Percentiles rank a stretch among this genome's conserved stretches.
Conservation (phyloP, 768 basidiomycete species). For the Podaxis sp. region DNA sequence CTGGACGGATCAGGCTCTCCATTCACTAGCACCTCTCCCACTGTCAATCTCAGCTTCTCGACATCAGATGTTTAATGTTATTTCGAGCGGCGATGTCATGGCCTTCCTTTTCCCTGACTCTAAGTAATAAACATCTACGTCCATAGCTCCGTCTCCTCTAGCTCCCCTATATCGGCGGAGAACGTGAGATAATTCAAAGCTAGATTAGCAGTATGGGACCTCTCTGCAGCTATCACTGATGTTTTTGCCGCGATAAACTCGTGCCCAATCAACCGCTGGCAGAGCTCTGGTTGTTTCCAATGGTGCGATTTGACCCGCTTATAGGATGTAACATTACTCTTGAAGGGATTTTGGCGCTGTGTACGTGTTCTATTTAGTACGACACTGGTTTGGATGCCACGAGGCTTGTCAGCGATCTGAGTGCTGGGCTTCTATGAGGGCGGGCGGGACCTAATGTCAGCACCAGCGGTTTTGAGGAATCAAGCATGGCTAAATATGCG, state of each 20-base stretch:
- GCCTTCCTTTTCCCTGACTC: background rate
- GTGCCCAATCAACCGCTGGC: background rate
- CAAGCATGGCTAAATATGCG: background rate
- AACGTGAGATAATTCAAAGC: background rate
- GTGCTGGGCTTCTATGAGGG: background rate
- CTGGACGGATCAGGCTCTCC: background rate
- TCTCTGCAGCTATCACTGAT: background rate
- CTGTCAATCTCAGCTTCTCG: background rate
- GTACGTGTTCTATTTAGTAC: background rate
- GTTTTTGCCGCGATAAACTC: background rate
- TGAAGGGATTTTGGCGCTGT: background rate
- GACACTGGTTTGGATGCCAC: background rate
- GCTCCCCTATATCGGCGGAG: background rate
- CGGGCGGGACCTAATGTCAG: background rate
- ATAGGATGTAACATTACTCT: background rate
- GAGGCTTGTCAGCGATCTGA: background rate
- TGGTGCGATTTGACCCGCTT: background rate
- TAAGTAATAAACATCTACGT: background rate
- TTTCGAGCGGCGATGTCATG: background rate
- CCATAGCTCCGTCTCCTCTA: background rate
- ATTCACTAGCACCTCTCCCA: background rate
- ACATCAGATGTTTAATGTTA: background rate
- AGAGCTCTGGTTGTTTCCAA: background rate
- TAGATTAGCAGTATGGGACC: background rate
- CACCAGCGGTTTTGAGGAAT: background rate